phyloP scores from a whole-genome alignment of 2,329 filamentous ascomycete species.

The Hyphodiscus sp. region DNA sequence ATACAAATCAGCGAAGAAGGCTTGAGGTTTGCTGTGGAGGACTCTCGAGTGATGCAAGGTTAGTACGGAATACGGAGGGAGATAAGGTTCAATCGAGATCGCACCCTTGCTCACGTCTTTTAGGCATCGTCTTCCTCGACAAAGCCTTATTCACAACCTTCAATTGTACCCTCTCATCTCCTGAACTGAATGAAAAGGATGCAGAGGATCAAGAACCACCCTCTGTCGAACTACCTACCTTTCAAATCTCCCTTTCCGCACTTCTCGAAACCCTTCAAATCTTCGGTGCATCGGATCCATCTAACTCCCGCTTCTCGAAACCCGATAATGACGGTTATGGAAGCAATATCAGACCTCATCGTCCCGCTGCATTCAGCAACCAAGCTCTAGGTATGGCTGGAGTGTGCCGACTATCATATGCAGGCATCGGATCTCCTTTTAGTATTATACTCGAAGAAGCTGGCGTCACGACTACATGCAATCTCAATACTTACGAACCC shows the following conservation, averaged over 20 bases:
- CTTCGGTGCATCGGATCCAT: slow-evolving; percentile 74
- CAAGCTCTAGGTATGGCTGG: slow-evolving; percentile 78
- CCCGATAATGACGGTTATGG: slow-evolving; percentile 54
- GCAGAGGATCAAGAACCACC: slow-evolving; percentile 36
- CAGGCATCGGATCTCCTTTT: slow-evolving; percentile 67
- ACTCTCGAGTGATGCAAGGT: slow-evolving; percentile 89
- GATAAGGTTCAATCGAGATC: background rate
- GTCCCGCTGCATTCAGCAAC: slow-evolving; percentile 72
- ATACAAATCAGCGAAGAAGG: slow-evolving; percentile 80
- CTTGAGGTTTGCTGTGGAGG: slow-evolving; percentile 80
- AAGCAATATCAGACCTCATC: slow-evolving; percentile 55
- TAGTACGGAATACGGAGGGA: slow-evolving; percentile 29
- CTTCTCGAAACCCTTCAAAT: slow-evolving; percentile 94
- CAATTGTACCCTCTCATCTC: slow-evolving; percentile 50
- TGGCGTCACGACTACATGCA: slow-evolving; percentile 81
- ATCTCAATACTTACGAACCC: slow-evolving; percentile 80
- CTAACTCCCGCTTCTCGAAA: slow-evolving; percentile 47
- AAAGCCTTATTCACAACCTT: slow-evolving; percentile 85
- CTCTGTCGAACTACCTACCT: slow-evolving; percentile 51
- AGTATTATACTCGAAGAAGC: slow-evolving; percentile 81
- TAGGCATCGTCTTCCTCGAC: slow-evolving; percentile 76
- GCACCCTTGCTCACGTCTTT: slow-evolving; percentile 13
- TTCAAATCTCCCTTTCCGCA: slow-evolving; percentile 80
- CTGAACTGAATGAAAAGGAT: slow-evolving; percentile 33
- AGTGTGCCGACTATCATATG: slow-evolving; percentile 78